Percentiles rank a stretch among this genome's conserved stretches.
phyloP scores from a whole-genome alignment of 129 eudicot species.

The Solidago caesia region DNA sequence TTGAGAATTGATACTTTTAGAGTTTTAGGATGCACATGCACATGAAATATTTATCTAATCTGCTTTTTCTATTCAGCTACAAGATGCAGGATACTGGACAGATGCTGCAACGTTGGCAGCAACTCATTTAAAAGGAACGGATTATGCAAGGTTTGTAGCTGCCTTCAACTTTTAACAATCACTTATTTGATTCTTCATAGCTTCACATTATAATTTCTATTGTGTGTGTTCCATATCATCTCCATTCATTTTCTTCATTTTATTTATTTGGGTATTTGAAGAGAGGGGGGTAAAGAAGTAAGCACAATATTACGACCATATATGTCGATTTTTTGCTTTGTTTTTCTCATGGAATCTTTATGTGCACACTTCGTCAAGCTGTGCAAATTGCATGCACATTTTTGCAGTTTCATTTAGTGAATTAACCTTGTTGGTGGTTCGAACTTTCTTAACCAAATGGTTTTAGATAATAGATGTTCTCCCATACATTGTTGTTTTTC shows the following conservation, averaged over 20 bases:
- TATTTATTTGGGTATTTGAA: neutral
- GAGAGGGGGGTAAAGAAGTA: neutral
- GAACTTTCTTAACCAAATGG: neutral
- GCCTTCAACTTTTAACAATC: constrained; percentile 9
- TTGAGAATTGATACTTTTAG: neutral
- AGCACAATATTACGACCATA: neutral
- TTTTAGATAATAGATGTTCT: neutral
- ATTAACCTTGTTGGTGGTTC: neutral
- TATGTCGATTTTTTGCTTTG: neutral
- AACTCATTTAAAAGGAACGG: constrained; percentile 90
- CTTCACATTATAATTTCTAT: neutral
- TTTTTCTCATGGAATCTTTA: neutral
- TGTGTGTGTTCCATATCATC: constrained; percentile 11
- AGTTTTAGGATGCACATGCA: neutral
- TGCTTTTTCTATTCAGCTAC: constrained; percentile 57
- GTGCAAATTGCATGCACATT: neutral
- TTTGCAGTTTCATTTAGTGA: neutral
- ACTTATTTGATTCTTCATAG: neutral
- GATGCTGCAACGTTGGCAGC: constrained; percentile 99
- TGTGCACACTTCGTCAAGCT: neutral
- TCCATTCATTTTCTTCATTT: neutral
- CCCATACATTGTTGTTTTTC: constrained; percentile 21
- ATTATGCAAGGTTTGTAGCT: constrained; percentile 75
- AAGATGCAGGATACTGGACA: constrained; percentile 99
- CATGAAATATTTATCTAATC: constrained; percentile 11